Evolutionary conservation across 352 stramenopile genomes (phyloP), one percentile per base, ranked within the genome.

Genomic region (Phytophthora colocasiae): DNA sequence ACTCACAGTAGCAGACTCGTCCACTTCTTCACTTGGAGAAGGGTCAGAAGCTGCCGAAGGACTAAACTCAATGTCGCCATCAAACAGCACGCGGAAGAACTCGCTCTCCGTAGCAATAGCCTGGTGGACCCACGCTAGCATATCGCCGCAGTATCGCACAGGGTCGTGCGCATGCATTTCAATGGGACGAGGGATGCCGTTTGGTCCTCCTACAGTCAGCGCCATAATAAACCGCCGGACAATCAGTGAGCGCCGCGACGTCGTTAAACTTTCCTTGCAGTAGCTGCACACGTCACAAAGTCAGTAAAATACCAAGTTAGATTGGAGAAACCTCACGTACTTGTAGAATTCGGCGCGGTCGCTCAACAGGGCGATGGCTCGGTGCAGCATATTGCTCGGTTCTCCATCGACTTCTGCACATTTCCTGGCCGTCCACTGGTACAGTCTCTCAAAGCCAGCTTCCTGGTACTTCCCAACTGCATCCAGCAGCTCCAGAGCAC

Each of bases 91-190:
- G 24, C 81, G 78, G 46, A 96, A 83, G 63, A 96, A 92, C 56
- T 97, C 88, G 39, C 68, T 72, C 58, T 97, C 91, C 1, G 85
- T 82, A 0, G 87, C 90, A 44, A 97, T 86, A 7, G 83, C 71
- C 51, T 96, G 85, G 54, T 97, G 91, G 12, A 95, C 66, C 90
- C 90, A 97, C 10, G 91, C 91, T 12, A 97, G 50, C 87, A 97
- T 96, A 47, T 96, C 88, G 22, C 90, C 83, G 19, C 90, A 89
- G 72, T 97, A 97, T 5, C 85, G 79, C n/a, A 95, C 75, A 0
- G 89, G 84, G 34, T 97, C 90, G 52, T 97, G 89, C 7, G 87
- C 87, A 53, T 96, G 85, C 68, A 97, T 86, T 48, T 97, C 90
- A 53, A 97, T 96, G 1, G 91, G 89, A 8, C 89, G 71, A 24